Percentiles rank a stretch among this genome's conserved stretches.
Evolutionary conservation across 2,329 filamentous ascomycete species (phyloP).

Genomic region (Microascus cirrosus): DNA sequence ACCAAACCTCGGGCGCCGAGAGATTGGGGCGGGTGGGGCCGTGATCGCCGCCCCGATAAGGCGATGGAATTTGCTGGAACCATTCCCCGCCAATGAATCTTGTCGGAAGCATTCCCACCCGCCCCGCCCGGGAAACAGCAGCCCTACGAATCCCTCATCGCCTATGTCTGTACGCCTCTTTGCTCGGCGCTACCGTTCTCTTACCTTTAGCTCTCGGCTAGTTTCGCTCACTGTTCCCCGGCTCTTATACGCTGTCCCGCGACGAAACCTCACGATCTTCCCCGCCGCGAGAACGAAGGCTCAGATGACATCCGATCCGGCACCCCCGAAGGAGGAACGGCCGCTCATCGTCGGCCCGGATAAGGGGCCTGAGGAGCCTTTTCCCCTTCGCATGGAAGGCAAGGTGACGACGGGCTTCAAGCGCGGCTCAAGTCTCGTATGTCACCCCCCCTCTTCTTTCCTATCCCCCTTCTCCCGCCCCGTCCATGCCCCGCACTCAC

Average conservation of each 20-base stretch:
- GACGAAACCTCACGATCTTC: background rate
- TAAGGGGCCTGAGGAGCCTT: conserved; percentile 64
- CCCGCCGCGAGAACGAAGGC: background rate
- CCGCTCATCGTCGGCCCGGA: conserved; percentile 64
- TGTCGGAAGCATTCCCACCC: background rate
- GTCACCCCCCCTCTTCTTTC: conserved; percentile 9
- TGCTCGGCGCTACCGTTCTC: no score
- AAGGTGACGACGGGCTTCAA: conserved; percentile 89
- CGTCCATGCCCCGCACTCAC: background rate
- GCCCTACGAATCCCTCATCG: no score
- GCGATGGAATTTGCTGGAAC: background rate
- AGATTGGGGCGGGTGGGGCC: background rate
- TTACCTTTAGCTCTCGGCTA: no score
- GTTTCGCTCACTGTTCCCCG: no score
- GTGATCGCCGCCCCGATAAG: background rate
- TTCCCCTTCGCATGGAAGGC: conserved; percentile 73
- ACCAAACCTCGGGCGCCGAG: background rate
- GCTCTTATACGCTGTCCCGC: no score
- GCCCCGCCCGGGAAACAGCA: no score
- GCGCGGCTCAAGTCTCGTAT: conserved; percentile 80
- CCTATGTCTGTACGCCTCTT: no score
- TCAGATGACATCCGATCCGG: background rate
- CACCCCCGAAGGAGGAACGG: conserved; percentile 19
- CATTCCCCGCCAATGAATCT: background rate
- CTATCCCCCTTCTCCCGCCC: background rate